Evolutionary conservation across 208 protist species (phyloP).

Genomic region (Crithidia expoeki): DNA sequence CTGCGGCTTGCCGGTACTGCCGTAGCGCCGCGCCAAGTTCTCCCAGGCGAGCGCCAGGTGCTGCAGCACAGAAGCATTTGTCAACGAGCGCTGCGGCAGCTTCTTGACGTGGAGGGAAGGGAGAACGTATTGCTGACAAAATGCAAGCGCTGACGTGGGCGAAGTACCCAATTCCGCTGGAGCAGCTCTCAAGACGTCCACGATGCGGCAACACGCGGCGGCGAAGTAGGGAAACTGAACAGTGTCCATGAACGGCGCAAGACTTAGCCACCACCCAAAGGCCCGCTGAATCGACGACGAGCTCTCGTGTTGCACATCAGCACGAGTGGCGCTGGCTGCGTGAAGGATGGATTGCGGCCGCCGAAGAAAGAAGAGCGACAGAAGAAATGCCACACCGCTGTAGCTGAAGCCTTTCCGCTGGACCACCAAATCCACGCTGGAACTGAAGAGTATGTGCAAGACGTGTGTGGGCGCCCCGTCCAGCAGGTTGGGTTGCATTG

Average conservation of each 20-base stretch:
- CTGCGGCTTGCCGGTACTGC: constrained; percentile 27
- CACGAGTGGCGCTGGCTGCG: not conserved
- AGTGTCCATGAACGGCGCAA: constrained; percentile 37
- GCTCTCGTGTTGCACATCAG: not conserved
- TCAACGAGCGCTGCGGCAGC: constrained; percentile 20
- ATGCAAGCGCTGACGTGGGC: not conserved
- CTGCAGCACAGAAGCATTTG: constrained; percentile 14
- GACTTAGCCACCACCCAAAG: constrained; percentile 42
- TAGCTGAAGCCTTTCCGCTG: constrained; percentile 23
- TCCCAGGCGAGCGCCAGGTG: constrained; percentile 32
- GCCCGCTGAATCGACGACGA: constrained; percentile 14
- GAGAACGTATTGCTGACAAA: constrained; percentile 32
- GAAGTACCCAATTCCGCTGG: not conserved
- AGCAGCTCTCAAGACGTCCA: constrained; percentile 1
- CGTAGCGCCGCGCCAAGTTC: constrained; percentile 25
- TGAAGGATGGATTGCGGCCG: constrained; percentile 14
- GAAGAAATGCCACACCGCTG: constrained; percentile 19
- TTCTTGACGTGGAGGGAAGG: constrained; percentile 47
- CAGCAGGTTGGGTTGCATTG: constrained; percentile 9
- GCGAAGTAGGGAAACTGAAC: constrained; percentile 27
- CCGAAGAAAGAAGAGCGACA: constrained; percentile 26
- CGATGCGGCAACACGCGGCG: constrained; percentile 20
- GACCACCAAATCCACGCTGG: constrained; percentile 7
- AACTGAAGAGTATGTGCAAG: constrained; percentile 15
- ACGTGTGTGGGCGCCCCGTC: constrained; percentile 14